Evolutionary conservation across 2,329 filamentous ascomycete genomes (phyloP), one percentile per base, ranked within the genome.

Genomic region (Thelonectria rubi): DNA sequence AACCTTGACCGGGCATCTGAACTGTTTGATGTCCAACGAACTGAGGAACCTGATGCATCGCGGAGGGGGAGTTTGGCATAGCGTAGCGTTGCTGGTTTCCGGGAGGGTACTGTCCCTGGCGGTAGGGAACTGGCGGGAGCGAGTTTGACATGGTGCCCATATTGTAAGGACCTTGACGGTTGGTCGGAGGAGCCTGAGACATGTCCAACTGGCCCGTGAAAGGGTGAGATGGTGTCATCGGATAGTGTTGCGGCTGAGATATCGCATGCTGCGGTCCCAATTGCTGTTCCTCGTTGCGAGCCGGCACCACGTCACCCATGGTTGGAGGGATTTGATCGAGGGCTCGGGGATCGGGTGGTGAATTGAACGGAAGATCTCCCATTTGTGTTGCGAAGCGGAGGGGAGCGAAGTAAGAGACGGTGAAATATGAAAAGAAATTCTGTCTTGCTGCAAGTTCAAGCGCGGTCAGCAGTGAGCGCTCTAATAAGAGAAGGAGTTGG

Each of bases 111-210:
- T 78, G 79, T 9, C 70, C 72, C 30, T 74, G 73, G 58, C 77
- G 77, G 67, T 80, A 82, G 7, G 69, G 71, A 21, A 73, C 62
- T 34, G 78, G 76, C 0, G 83, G 82, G 30, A 85, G 73, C 50
- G 80, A 72, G 64, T 75, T 79, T 30, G 74, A 73, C 76, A 86
- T 78, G 15, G 74, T 65, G 18, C 68, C 73, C 82, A 85, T 83
- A 65, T 81, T 82, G 72, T 82, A 86, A 8, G 77, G 73, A 5
- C 66, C 76, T 48, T 69, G 67, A 14, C 69, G 68, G 32, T 58
- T 55, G 1, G 59, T 66, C 5, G 67, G 54, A 34, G 62, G 63
- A 17, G 68, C 63, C 39, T 74, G 71, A 46, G 74, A 65, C 76
- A 82, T 80, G 56, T 81, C 79, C 65, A 79, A 74, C 57, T 83